Conservation (phyloP, 345 rosid genomes). For the Hypericum perforatum region DNA sequence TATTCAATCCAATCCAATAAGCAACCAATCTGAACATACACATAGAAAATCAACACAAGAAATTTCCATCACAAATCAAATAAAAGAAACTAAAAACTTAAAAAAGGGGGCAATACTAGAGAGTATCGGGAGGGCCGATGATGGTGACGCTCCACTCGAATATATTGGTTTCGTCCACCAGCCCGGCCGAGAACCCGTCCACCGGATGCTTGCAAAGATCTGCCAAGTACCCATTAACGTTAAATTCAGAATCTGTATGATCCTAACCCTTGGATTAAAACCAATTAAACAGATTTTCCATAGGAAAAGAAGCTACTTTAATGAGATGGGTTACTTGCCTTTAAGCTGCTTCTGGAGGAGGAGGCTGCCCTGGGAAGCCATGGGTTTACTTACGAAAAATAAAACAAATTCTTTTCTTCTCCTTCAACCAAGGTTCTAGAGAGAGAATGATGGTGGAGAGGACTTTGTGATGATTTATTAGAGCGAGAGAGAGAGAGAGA, state of each 20-base stretch:
- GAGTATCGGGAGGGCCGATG: conserved; percentile 96
- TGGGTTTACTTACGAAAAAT: conserved; percentile 2
- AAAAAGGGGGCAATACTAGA: conserved; percentile 46
- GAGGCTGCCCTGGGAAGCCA: conserved; percentile 82
- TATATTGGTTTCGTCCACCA: conserved; percentile 82
- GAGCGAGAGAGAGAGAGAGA: no score
- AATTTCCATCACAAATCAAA: neutral
- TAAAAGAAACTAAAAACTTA: neutral
- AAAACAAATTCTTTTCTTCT: no score
- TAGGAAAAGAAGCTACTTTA: neutral
- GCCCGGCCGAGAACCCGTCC: conserved; percentile 96
- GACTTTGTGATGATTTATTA: no score
- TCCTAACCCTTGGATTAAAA: conserved; percentile 7
- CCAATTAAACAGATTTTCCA: conserved; percentile 1
- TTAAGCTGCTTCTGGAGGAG: conserved; percentile 94
- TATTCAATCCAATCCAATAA: conserved; percentile 1
- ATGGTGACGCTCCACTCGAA: conserved; percentile 94
- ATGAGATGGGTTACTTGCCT: conserved; percentile 25
- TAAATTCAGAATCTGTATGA: conserved; percentile 15
- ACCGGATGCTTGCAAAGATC: conserved; percentile 97
- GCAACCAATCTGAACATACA: neutral
- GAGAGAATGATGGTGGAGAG: no score
- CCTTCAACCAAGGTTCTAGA: no score
- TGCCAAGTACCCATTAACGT: conserved; percentile 25
- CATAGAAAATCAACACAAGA: neutral